Evolutionary conservation across 306 rosid genomes (phyloP).

Genomic region (Vachellia pachyceras): DNA sequence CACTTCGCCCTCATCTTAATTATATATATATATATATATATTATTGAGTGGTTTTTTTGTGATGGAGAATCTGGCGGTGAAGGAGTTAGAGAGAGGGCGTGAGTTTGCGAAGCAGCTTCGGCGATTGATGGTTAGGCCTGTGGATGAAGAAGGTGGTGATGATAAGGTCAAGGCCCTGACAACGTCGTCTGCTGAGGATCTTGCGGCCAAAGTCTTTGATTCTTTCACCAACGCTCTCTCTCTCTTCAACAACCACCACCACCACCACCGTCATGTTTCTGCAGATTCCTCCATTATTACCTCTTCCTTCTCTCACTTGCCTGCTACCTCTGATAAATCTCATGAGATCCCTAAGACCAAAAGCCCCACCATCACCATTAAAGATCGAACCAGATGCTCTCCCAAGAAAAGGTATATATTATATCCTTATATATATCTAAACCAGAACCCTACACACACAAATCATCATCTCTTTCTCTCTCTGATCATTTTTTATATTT

Average conservation of each 20-base stretch:
- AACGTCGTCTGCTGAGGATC: conserved; percentile 39
- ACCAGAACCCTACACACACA: not conserved
- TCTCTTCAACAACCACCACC: conserved; percentile 23
- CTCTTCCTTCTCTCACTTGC: not conserved
- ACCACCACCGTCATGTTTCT: not conserved
- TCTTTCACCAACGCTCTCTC: conserved; percentile 51
- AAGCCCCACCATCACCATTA: conserved; percentile 18
- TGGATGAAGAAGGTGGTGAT: not conserved
- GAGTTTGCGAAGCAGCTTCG: conserved; percentile 45
- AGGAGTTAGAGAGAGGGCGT: conserved; percentile 55
- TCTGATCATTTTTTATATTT: not conserved
- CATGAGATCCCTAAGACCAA: conserved; percentile 49
- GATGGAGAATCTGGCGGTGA: conserved; percentile 37
- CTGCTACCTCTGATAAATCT: conserved; percentile 50
- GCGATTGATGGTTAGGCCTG: not conserved
- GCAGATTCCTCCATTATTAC: not conserved
- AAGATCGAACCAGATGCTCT: conserved; percentile 56
- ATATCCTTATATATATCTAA: not conserved
- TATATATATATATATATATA: no score
- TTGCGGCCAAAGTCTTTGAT: conserved; percentile 42
- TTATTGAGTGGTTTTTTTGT: not conserved
- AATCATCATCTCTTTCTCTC: not conserved
- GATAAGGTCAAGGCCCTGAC: not conserved
- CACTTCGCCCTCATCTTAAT: not conserved
- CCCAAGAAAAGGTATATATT: conserved; percentile 84